These are phyloP conservation scores for Paecilomyces fulvus DNA, from an alignment of 2,329 filamentous ascomycete species.

Conservation along the genomic window DNA sequence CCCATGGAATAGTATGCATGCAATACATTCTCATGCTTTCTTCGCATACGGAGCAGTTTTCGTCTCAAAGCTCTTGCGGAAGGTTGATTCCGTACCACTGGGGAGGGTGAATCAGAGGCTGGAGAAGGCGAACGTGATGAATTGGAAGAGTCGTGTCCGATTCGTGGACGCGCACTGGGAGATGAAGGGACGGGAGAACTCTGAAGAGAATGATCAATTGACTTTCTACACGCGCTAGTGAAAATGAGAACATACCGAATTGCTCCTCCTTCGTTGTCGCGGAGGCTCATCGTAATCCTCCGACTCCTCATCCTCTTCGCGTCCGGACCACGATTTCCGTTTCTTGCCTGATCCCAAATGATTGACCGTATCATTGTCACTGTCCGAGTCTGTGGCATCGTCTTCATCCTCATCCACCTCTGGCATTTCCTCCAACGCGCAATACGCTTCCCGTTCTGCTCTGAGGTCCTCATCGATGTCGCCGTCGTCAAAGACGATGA, in stretches of 20 bases:
- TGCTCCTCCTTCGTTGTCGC: constrained; percentile 72
- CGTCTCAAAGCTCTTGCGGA: constrained; percentile 65
- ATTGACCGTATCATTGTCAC: constrained; percentile 50
- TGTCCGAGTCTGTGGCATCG: constrained; percentile 51
- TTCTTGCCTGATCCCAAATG: constrained; percentile 46
- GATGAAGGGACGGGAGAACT: constrained; percentile 34
- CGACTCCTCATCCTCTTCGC: constrained; percentile 56
- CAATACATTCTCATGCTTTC: constrained; percentile 67
- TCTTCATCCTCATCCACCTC: constrained; percentile 70
- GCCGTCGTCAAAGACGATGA: constrained; percentile 92
- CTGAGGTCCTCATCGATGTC: constrained; percentile 79
- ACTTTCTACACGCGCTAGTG: constrained; percentile 6
- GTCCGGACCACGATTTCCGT: constrained; percentile 69
- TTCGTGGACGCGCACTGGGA: constrained; percentile 32
- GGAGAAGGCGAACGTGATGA: constrained; percentile 40
- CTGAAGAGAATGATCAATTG: constrained; percentile 10
- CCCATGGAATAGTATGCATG: constrained; percentile 79
- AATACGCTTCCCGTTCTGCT: constrained; percentile 71
- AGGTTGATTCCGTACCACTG: constrained; percentile 45
- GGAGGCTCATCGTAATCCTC: constrained; percentile 70
- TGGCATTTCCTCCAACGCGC: constrained; percentile 82
- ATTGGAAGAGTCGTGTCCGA: constrained; percentile 34
- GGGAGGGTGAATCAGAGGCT: constrained; percentile 31
- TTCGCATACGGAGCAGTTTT: constrained; percentile 64
- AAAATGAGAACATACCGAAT: constrained; percentile 53